Conservation (phyloP, 306 rosid species). For the Lathyrus sativus region DNA sequence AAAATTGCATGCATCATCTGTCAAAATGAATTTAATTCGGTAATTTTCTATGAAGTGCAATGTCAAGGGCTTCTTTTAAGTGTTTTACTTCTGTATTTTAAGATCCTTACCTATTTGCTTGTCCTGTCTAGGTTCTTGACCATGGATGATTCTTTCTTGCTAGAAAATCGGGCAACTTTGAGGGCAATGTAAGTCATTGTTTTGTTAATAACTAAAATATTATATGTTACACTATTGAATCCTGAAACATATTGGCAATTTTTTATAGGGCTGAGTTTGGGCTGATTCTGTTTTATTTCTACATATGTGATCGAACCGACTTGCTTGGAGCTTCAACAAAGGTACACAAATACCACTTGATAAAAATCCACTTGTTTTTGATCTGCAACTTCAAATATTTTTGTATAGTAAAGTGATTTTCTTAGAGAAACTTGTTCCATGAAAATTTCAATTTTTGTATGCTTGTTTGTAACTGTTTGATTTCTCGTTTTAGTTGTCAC, state of each 20-base stretch:
- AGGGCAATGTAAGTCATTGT: conserved; percentile 83
- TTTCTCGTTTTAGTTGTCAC: conserved; percentile 13
- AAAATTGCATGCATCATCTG: conserved; percentile 59
- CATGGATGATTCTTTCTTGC: conserved; percentile 86
- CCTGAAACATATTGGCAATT: conserved; percentile 27
- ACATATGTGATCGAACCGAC: conserved; percentile 84
- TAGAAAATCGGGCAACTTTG: conserved; percentile 78
- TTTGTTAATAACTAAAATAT: conserved; percentile 30
- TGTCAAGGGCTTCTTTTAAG: conserved; percentile 31
- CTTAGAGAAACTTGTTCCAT: conserved; percentile 16
- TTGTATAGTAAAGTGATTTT: conserved; percentile 19
- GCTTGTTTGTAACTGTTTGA: conserved; percentile 25
- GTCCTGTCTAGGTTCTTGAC: conserved; percentile 74
- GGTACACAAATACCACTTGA: conserved; percentile 50
- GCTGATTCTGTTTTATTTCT: conserved; percentile 79
- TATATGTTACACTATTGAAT: conserved; percentile 23
- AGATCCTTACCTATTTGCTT: conserved; percentile 40
- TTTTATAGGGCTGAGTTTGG: conserved; percentile 82
- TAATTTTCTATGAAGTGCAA: conserved; percentile 39
- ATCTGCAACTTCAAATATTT: conserved; percentile 28
- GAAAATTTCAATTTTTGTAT: conserved; percentile 22
- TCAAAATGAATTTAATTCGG: conserved; percentile 85
- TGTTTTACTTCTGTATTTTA: conserved; percentile 23
- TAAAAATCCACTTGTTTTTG: conserved; percentile 24
- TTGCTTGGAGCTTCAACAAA: conserved; percentile 77